phyloP scores from a whole-genome alignment of 306 rosid species.

The Morella rubra region DNA sequence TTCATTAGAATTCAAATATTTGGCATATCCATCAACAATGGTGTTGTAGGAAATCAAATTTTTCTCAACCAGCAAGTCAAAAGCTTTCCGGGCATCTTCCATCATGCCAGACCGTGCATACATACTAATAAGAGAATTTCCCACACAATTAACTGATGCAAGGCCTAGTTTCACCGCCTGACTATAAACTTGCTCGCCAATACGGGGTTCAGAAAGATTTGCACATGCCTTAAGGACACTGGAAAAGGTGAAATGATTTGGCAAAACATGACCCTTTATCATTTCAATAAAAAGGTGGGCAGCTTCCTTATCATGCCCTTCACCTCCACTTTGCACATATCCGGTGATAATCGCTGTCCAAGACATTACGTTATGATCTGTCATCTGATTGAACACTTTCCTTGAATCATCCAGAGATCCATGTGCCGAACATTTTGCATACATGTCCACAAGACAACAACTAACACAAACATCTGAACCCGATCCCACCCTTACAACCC shows the following conservation, averaged over 20 bases:
- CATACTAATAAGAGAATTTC: conserved; percentile 55
- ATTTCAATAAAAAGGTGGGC: conserved; percentile 38
- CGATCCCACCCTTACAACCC: conserved; percentile 46
- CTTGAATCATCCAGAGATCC: conserved; percentile 41
- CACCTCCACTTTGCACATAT: conserved; percentile 38
- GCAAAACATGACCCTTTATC: conserved; percentile 41
- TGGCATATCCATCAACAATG: conserved; percentile 36
- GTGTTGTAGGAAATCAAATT: conserved; percentile 40
- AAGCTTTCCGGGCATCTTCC: conserved; percentile 52
- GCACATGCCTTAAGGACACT: conserved; percentile 57
- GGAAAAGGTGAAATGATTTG: conserved; percentile 59
- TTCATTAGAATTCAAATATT: conserved; percentile 32
- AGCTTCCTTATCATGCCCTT: conserved; percentile 45
- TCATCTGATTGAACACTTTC: conserved; percentile 43
- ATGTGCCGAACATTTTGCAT: conserved; percentile 45
- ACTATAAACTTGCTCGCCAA: conserved; percentile 45
- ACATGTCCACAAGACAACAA: conserved; percentile 60
- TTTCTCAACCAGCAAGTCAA: conserved; percentile 51
- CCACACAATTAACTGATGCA: conserved; percentile 48
- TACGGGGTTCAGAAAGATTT: conserved; percentile 37
- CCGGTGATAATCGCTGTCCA: conserved; percentile 63
- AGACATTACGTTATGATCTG: conserved; percentile 49
- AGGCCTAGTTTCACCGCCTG: conserved; percentile 49
- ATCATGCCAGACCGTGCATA: conserved; percentile 58
- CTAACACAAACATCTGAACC: conserved; percentile 48